phyloP scores from a whole-genome alignment of 2,329 filamentous ascomycete species.

The Fusarium annulatum region DNA sequence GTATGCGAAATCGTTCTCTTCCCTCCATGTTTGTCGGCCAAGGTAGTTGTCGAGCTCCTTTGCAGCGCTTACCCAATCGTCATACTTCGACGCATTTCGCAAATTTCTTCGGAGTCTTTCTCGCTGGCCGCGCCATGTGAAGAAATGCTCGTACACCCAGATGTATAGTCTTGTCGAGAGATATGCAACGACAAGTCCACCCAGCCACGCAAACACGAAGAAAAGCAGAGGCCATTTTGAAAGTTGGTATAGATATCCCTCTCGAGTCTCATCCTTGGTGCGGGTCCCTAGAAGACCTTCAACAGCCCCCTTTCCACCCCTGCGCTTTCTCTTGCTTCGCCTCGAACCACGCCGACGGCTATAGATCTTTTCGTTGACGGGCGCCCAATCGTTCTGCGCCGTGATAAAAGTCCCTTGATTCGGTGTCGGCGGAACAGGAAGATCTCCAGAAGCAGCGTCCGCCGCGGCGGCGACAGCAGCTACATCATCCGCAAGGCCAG shows the following conservation, averaged over 20 bases:
- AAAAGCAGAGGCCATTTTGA: slow-evolving; percentile 93
- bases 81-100: slow-evolving; percentile 77
- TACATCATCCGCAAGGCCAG: slow-evolving; percentile 48
- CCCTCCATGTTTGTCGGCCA: slow-evolving; percentile 83
- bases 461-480: slow-evolving; percentile 53
- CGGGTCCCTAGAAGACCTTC: slow-evolving; percentile 63
- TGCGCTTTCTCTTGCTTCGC: slow-evolving; percentile 45
- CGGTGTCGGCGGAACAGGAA: slow-evolving; percentile 38
- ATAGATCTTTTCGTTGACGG: slow-evolving; percentile 78
- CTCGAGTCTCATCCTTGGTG: slow-evolving; percentile 90
- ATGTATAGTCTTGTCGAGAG: slow-evolving; percentile 88
- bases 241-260: slow-evolving; percentile 89
- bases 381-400: slow-evolving; percentile 95
- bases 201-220: slow-evolving; percentile 83
- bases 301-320: slow-evolving; percentile 53
- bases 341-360: slow-evolving; percentile 52
- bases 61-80: slow-evolving; percentile 85
- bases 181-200: slow-evolving; percentile 77
- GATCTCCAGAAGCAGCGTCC: slow-evolving; percentile 53
- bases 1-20: slow-evolving; percentile 80
- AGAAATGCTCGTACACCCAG: slow-evolving; percentile 88
- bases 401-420: slow-evolving; percentile 74
- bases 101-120: slow-evolving; percentile 77
- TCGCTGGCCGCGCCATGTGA: slow-evolving; percentile 87
- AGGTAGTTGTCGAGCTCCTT: slow-evolving; percentile 82